Evolutionary conservation across 2,329 filamentous ascomycete species (phyloP).

Genomic region (Triangularia verruculosa): DNA sequence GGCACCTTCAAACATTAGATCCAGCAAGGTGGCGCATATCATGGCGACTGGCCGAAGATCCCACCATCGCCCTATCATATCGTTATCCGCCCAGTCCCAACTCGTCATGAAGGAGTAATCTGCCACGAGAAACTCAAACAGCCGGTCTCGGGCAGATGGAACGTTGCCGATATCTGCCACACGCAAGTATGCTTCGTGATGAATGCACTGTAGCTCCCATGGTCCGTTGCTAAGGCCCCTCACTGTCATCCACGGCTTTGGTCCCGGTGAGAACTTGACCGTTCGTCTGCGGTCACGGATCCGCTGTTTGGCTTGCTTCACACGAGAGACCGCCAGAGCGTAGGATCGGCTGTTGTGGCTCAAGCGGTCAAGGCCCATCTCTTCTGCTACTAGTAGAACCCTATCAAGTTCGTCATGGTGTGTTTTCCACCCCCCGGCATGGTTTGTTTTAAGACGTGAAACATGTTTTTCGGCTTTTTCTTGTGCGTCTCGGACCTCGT

Average conservation of each 20-base stretch:
- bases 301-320: slow-evolving; percentile 1
- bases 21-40: slow-evolving; percentile 14
- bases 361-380: slow-evolving; percentile 11
- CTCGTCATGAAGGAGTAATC: slow-evolving; percentile 19
- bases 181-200: slow-evolving; percentile 15
- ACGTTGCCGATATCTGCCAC: slow-evolving; percentile 9
- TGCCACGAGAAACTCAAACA: slow-evolving; percentile 16
- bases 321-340: slow-evolving; percentile 9
- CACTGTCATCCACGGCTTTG: slow-evolving; percentile 14
- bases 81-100: slow-evolving; percentile 13
- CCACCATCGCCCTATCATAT: slow-evolving; percentile 17
- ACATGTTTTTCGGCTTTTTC: slow-evolving; percentile 15
- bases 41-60: slow-evolving; percentile 14
- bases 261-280: slow-evolving; percentile 13
- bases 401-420: slow-evolving; percentile 17
- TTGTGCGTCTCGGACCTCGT: slow-evolving; percentile 6
- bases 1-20: slow-evolving; percentile 11
- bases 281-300: slow-evolving; percentile 10
- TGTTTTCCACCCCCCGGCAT: slow-evolving; percentile 12
- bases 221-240: slow-evolving; percentile 14
- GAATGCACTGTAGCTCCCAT: slow-evolving; percentile 14
- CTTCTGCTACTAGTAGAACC: slow-evolving; percentile 13
- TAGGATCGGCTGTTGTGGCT: slow-evolving; percentile 6
- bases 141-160: slow-evolving; percentile 11
- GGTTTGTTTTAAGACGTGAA: slow-evolving; percentile 14